Conservation (phyloP, 805 yeast genomes). For the Komagataella phaffii region DNA sequence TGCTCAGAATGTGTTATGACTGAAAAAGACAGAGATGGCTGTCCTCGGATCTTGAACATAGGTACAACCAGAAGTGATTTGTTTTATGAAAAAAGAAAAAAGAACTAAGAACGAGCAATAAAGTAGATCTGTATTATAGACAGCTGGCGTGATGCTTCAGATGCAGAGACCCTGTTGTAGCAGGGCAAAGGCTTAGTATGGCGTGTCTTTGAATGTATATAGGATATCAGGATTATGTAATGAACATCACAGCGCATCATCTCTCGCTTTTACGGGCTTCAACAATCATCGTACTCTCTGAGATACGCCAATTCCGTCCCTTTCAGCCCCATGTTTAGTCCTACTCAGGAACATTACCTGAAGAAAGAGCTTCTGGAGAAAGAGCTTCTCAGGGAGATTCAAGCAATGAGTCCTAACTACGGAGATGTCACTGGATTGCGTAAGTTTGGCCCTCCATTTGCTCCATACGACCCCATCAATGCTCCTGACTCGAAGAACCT, state of each 20-base stretch:
- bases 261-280: background rate
- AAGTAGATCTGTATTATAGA: background rate
- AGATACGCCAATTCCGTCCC: background rate
- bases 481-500: slow-evolving; percentile 9
- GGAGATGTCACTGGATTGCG: slow-evolving; percentile 51
- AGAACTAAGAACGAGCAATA: background rate
- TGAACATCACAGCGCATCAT: background rate
- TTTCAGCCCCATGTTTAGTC: slow-evolving; percentile 19
- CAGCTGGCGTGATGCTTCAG: background rate
- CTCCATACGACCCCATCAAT: slow-evolving; percentile 25
- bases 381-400: slow-evolving; percentile 52
- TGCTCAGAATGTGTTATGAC: slow-evolving; percentile 73
- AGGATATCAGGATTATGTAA: background rate
- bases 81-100: slow-evolving; percentile 41
- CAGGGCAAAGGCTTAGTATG: background rate
- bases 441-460: slow-evolving; percentile 70
- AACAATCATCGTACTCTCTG: background rate
- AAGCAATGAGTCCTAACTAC: slow-evolving; percentile 25
- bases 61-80: slow-evolving; percentile 66
- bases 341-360: slow-evolving; percentile 75
- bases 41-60: slow-evolving; percentile 72
- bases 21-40: slow-evolving; percentile 83
- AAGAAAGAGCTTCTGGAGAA: slow-evolving; percentile 66
- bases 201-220: background rate
- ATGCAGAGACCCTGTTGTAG: no score